These are phyloP conservation scores for Kodamaea nitidulidarum DNA, from an alignment of 805 yeast species.

Conservation along the genomic window DNA sequence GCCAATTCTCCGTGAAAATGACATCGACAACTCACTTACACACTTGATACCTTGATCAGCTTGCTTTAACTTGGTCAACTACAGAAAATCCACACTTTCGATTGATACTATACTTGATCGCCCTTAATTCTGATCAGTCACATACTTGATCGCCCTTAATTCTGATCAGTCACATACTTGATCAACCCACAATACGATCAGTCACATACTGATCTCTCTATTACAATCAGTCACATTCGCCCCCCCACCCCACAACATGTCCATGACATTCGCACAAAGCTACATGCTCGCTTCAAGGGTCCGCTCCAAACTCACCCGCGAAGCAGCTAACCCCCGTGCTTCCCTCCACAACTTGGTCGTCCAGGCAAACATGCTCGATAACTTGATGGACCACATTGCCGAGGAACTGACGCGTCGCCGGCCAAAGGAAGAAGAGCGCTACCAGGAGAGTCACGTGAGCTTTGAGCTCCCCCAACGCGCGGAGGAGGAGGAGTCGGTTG, in stretches of 20 bases:
- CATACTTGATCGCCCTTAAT: too few relatives aligned
- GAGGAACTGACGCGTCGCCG: conserved; percentile 26
- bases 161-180: too few relatives aligned
- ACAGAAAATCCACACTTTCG: too few relatives aligned
- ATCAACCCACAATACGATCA: too few relatives aligned
- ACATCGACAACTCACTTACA: too few relatives aligned
- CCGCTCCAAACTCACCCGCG: conserved; percentile 57
- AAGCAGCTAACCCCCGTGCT: conserved; percentile 56
- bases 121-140: too few relatives aligned
- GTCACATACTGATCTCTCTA: background rate
- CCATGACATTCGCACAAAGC: conserved; percentile 44
- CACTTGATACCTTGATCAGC: too few relatives aligned
- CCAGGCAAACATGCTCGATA: conserved; percentile 70
- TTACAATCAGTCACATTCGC: background rate
- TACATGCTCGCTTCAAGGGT: conserved; percentile 63
- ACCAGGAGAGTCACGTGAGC: conserved; percentile 10
- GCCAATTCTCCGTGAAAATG: too few relatives aligned
- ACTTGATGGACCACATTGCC: conserved; percentile 50
- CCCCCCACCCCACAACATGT: background rate
- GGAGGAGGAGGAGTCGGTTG: conserved; percentile 23
- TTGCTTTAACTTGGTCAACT: too few relatives aligned
- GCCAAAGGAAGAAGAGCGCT: background rate
- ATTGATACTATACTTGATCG: too few relatives aligned
- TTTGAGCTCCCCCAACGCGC: conserved; percentile 10
- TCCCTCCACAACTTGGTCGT: conserved; percentile 56